Percentiles rank a stretch among this genome's conserved stretches.
phyloP scores from a whole-genome alignment of 768 basidiomycete species.

The Infundibulicybe gibba region DNA sequence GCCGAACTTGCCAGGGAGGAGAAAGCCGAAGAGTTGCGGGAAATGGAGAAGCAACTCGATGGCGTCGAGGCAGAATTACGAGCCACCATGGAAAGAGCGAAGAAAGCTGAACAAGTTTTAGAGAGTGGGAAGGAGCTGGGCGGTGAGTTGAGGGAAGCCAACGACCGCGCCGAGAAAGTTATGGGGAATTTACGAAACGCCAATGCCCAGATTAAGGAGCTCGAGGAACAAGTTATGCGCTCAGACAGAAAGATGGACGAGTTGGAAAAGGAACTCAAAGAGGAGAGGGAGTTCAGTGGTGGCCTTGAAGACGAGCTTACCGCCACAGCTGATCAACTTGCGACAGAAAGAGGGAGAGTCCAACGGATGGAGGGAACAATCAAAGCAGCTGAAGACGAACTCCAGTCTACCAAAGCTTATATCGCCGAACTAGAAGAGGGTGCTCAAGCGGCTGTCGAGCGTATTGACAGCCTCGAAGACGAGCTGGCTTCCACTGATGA shows the following conservation, averaged over 20 bases:
- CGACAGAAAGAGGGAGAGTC: slow-evolving; percentile 20
- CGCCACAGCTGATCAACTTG: slow-evolving; percentile 31
- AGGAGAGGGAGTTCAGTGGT: slow-evolving; percentile 42
- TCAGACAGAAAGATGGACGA: slow-evolving; percentile 51
- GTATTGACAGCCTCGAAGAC: slow-evolving; percentile 52
- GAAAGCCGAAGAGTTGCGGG: slow-evolving; percentile 31
- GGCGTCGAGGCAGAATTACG: slow-evolving; percentile 51
- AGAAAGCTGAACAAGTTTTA: slow-evolving; percentile 61
- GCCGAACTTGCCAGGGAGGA: slow-evolving; percentile 37
- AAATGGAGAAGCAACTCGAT: slow-evolving; percentile 40
- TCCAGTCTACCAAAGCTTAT: slow-evolving; percentile 47
- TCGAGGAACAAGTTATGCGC: slow-evolving; percentile 57
- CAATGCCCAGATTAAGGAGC: slow-evolving; percentile 52
- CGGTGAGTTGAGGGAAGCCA: slow-evolving; percentile 61
- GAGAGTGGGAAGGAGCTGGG: slow-evolving; percentile 68
- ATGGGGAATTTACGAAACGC: slow-evolving; percentile 59
- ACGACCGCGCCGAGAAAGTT: slow-evolving; percentile 52
- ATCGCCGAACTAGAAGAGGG: slow-evolving; percentile 59
- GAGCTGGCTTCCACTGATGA: slow-evolving; percentile 47
- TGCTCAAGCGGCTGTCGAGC: slow-evolving; percentile 47
- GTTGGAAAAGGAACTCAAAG: slow-evolving; percentile 53
- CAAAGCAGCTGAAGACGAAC: slow-evolving; percentile 37
- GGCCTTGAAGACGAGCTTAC: slow-evolving; percentile 43
- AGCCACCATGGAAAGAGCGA: slow-evolving; percentile 52
- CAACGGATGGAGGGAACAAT: slow-evolving; percentile 30